Base-by-base conservation (phyloP, 805 yeast genomes). In the Jamesozyma jinghongensis region DNA sequence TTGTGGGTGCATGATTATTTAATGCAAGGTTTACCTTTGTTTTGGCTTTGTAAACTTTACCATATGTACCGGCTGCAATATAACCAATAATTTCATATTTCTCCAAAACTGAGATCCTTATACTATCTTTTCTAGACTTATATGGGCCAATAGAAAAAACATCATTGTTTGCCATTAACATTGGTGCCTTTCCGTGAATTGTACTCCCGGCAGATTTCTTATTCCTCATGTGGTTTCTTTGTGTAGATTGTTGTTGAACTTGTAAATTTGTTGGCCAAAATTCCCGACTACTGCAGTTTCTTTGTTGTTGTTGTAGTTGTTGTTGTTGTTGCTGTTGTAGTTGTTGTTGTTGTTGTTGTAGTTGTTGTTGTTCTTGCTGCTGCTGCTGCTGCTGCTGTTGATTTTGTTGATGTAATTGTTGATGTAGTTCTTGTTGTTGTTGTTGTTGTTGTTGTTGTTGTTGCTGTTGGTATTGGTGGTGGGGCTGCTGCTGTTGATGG, bases 11-110 rank as follows among this genome's bases (percentile, higher is more conserved):
- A 5, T 12, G 13, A 12, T 12, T 28, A 16, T 22, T 4, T 8
- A 16, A 25, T n/a, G 3, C 13, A 20, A 20, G n/a, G 20, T 14
- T n/a, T 22, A 22, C 19, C 6, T 13, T 10, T 5, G 18, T 13
- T 46, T 74, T 74, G 6, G 97, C 97, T 58, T 92, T 90, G 67
- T 87, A 92, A 17, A 92, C 99, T 58, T 85, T 87, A 43, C 98
- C 98, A 61, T 92, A 92, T 0, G 98, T 92, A 31, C 98, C 98
- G 0, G 98, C 96, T 1, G 98, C 98, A 43, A 92, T 92, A 62
- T 92, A 92, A 0, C 98, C 98, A 14, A 87, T 64, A 44, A 92
- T 81, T 46, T 82, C 88, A 62, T 88, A 92, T 51, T 81, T 82
- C 39, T 81, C 80, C n/a, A 86, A 65, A 3, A 92, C 95, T 2